phyloP scores from a whole-genome alignment of 495 filamentous ascomycete species.

The Aspergillus incahuasiensis region DNA sequence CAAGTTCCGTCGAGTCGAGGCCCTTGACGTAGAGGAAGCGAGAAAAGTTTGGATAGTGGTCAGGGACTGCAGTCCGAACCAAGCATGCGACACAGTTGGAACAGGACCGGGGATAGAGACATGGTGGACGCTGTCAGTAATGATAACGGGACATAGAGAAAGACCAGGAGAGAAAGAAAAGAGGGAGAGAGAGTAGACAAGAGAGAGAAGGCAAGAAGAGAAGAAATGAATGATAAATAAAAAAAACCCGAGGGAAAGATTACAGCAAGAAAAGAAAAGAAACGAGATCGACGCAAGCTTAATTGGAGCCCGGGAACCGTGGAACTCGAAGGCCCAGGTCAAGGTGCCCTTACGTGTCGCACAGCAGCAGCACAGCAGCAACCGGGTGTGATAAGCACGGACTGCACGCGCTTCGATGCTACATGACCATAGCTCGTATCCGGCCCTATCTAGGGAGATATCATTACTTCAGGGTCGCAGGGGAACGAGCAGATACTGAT shows the following conservation, averaged over 20 bases:
- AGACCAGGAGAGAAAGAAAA: not conserved
- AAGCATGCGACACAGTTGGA: not conserved
- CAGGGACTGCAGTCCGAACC: conserved; percentile 2
- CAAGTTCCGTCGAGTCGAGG: not conserved
- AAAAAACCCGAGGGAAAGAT: conserved; percentile 12
- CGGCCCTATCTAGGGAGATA: not conserved
- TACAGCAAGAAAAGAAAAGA: not conserved
- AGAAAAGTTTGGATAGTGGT: not conserved
- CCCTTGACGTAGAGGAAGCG: not conserved
- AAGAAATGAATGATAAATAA: conserved; percentile 11
- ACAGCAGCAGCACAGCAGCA: not conserved
- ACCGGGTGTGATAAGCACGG: not conserved
- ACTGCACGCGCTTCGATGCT: no score
- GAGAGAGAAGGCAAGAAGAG: not conserved
- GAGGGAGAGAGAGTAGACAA: not conserved
- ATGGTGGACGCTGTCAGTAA: conserved; percentile 2
- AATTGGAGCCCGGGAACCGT: conserved; percentile 18
- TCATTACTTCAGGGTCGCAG: not conserved
- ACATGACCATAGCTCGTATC: not conserved
- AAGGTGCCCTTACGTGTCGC: conserved; percentile 13
- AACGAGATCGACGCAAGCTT: conserved; percentile 20
- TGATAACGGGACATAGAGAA: not conserved
- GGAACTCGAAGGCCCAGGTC: no score
- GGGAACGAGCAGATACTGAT: not conserved
- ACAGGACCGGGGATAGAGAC: not conserved